phyloP scores from a whole-genome alignment of 306 rosid species.

The Erythrophleum fordii region DNA sequence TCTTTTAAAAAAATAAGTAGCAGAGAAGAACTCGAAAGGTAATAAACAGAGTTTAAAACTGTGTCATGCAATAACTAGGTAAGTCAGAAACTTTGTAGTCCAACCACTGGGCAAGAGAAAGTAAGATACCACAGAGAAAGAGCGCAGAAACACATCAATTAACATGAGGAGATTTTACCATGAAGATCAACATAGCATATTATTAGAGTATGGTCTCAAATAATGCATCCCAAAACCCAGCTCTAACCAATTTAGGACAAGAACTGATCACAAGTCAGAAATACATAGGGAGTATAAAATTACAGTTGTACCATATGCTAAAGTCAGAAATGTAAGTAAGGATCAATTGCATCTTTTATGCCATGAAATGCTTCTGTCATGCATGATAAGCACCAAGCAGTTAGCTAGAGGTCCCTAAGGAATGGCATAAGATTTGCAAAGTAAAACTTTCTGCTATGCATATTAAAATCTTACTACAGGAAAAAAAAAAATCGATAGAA shows the following conservation, averaged over 20 bases:
- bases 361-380: constrained; percentile 10
- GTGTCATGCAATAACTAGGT: background rate
- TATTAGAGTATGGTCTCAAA: constrained; percentile 13
- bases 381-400: background rate
- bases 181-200: constrained; percentile 13
- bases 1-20: constrained; percentile 4
- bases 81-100: constrained; percentile 15
- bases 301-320: background rate
- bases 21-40: constrained; percentile 1
- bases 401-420: constrained; percentile 6
- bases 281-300: constrained; percentile 12
- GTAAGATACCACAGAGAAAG: background rate
- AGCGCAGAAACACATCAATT: constrained; percentile 24
- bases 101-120: constrained; percentile 28
- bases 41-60: constrained; percentile 11
- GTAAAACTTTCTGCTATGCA: background rate
- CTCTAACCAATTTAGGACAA: constrained; percentile 25
- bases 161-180: background rate
- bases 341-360: constrained; percentile 9
- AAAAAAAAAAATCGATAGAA: background rate
- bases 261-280: constrained; percentile 21
- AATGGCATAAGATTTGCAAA: background rate
- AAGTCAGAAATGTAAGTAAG: constrained; percentile 3
- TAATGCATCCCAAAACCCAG: constrained; percentile 20
- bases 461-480: background rate